Base-by-base conservation (phyloP, 805 yeast species). In the Cyberlindnera euphorbiiphila region DNA sequence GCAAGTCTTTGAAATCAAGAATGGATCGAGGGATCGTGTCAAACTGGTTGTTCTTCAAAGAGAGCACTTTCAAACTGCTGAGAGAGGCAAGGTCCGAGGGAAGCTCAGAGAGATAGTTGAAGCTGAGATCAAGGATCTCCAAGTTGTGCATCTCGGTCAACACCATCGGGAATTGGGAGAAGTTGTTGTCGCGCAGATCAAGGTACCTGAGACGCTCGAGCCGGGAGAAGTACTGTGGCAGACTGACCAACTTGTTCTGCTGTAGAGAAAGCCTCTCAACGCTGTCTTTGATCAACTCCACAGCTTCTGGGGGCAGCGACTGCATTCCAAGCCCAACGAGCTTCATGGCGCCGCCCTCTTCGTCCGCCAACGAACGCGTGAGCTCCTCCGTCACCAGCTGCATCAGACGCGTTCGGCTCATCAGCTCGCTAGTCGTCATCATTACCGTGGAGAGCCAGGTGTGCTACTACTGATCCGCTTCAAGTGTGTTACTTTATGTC, bases 71-170 rank as follows among this genome's bases (percentile, higher is more conserved):
- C 44, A 81, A 62, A 41, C 60, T 59, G 12, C 57, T 56, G 46
- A 83, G 61, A 10, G 51, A 47, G 0, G 61, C 54, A 15, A 74
- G 42, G 2, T 65, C 66, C 4, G 55, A 42, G 1, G 85, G 81
- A 12, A 85, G 57, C 4, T 51, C 45, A n/a, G 57, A 53, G 20
- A 85, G 59, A 18, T 55, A 57, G 54, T 85, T 85, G 25, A 65
- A 59, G 15, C 87, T 77, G 15, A 84, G 56, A 57, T 85, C 91
- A 28, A 85, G 58, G 35, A 78, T 77, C 50, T 81, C 89, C 37
- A 85, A 60, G 7, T 66, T 64, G 10, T 56, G 50, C 47, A 65
- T 55, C 25, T 56, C 56, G 18, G 56, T 41, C 41, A 75, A 49
- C 6, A 67, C 53, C 1, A 60, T 56, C 0, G 94, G 88, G 30